Base-by-base conservation (phyloP, 2,329 filamentous ascomycete species). In the Ophiostoma tasmaniense region DNA sequence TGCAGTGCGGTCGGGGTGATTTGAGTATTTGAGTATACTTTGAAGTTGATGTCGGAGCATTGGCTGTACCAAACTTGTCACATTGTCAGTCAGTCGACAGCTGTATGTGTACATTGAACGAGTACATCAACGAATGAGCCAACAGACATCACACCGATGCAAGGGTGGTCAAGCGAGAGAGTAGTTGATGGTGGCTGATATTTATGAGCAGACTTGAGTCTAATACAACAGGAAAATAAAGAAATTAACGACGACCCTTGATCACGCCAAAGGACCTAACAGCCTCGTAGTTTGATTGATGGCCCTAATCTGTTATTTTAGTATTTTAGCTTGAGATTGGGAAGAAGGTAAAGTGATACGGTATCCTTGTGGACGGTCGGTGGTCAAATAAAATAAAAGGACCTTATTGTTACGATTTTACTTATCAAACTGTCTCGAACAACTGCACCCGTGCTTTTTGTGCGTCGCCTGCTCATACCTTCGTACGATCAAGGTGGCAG, bases 161-260 rank as follows among this genome's bases (percentile, higher is more conserved):
- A 64, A 64, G 61, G 30, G 61, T 33, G 61, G 61, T 64, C 61
- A 64, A 62, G 59, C 25, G 59, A 33, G 59, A 17, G 25, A 61
- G 55, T 33, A 13, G 25, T 42, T 14, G 14, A 3, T 20, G 42
- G 14, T 45, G 42, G 5, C 7, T 20, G 14, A 45, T 45, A 13
- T 13, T 13, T 14, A 13, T 39, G 11, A 14, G 37, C 13, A 39
- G 37, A 39, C 11, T 39, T 39, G 8, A 13, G 37, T 14, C 10
- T 39, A 17, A 20, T 45, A 13, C 37, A 39, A 20, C 17, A n/a
- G n/a, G 3, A 45, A 45, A 45, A 7, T 45, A 7, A 45, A 17
- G 42, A 45, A 45, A 45, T n/a, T 45, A 45, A 45, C 20, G 20
- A 8, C 42, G 17, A 45, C 42, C n/a, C 22, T 55, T 25, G n/a